phyloP scores from a whole-genome alignment of 345 rosid genomes.

The rapeseed (Brassica napus) region Da-Ae NC_063452.1:2788001-2788500 shows the following conservation, averaged over 20 bases:
- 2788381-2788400: not conserved
- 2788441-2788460: slow-evolving; percentile 14
- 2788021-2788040: not conserved
- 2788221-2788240: too few relatives aligned
- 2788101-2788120: too few relatives aligned
- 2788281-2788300: not conserved
- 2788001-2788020: too few relatives aligned
- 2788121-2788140: too few relatives aligned
- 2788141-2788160: too few relatives aligned
- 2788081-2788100: too few relatives aligned
- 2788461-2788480: slow-evolving; percentile 24
- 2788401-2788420: too few relatives aligned
- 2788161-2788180: too few relatives aligned
- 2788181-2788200: too few relatives aligned
- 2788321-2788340: not conserved
- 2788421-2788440: not conserved
- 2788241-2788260: too few relatives aligned
- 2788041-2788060: not conserved
- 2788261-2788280: not conserved
- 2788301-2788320: not conserved
- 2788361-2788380: not conserved
- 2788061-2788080: too few relatives aligned
- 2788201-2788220: too few relatives aligned
- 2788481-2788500: slow-evolving; percentile 19
- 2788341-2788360: not conserved